A percentile compares a stretch with the other conserved stretches of the same genome.
Conservation (phyloP, 1,284 basidiomycete species). For the Sporisorium sorghi region DNA sequence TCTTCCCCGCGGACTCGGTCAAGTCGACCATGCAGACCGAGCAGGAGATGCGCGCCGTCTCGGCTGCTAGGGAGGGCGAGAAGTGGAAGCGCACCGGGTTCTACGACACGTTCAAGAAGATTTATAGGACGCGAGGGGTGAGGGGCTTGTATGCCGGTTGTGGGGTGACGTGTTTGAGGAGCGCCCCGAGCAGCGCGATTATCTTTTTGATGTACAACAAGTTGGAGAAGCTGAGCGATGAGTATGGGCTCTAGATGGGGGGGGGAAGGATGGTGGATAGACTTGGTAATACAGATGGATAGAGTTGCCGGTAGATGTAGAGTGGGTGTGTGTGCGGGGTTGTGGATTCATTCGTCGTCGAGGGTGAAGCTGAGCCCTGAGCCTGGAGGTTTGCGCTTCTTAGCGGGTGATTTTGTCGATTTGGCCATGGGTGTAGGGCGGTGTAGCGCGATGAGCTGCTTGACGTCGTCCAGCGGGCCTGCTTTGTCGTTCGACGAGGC, state of each 20-base stretch:
- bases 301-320: too few species aligned
- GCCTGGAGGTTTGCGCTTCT: slow-evolving; percentile 27
- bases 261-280: slow-evolving; percentile 1
- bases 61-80: slow-evolving; percentile 5
- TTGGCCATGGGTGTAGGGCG: too few species aligned
- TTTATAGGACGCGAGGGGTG: slow-evolving; percentile 83
- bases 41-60: slow-evolving; percentile 77
- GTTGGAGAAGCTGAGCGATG: slow-evolving; percentile 56
- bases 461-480: slow-evolving; percentile 30
- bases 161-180: slow-evolving; percentile 87
- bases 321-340: neutral
- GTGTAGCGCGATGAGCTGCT: slow-evolving; percentile 25
- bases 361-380: slow-evolving; percentile 51
- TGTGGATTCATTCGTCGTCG: slow-evolving; percentile 24
- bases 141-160: slow-evolving; percentile 91
- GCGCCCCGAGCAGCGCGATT: slow-evolving; percentile 75
- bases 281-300: neutral
- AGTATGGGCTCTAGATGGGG: slow-evolving; percentile 35
- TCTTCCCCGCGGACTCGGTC: slow-evolving; percentile 81
- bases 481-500: neutral
- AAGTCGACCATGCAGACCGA: slow-evolving; percentile 96
- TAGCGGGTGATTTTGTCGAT: neutral
- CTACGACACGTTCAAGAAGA: slow-evolving; percentile 77
- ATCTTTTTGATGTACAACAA: slow-evolving; percentile 64
- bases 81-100: slow-evolving; percentile 75